Evolutionary conservation across 768 basidiomycete species (phyloP), one percentile per base, ranked within the genome.

Genomic region (Lepiota venenata): DNA sequence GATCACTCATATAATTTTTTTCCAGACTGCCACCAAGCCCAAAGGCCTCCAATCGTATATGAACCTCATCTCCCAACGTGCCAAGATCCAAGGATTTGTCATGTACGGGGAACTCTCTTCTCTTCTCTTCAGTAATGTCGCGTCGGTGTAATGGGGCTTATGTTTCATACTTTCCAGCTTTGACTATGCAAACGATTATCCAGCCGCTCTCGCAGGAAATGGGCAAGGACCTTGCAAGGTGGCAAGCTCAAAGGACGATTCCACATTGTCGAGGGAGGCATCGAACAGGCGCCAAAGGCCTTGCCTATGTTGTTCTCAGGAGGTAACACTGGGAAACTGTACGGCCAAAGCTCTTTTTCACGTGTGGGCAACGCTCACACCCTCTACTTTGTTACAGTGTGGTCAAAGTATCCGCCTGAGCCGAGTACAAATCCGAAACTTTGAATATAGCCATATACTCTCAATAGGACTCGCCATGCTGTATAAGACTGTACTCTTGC

Each of bases 41-140:
- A 79, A 76, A 56, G 89, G 89, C 12, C 74, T 95, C 14, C 72
- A 79, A 55, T 78, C 79, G 47, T 93, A 91, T 63, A 58, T 78
- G 35, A 82, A 74, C 52, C 71, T 97, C 51, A 93, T 97, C 59
- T 63, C 79, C 0, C 85, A 88, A 64, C 81, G 93, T 40, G 91
- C 89, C 14, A 87, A 75, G 38, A 82, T 98, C 1, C 75, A 89
- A 63, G 95, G 95, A 7, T 97, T 93, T 71, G 74, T 95, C 61
- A 79, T 91, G 85, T 88, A 63, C 45, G 83, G 65, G 25, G 25
- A n/a, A 11, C 11, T 25, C 32, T 39, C 52, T 41, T 2, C 27
- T 44, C 14, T 35, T 25, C 11, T 39, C 53, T 25, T 2, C 29
- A 37, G n/a, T n/a, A n/a, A n/a, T n/a, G n/a, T 10, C 20, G 25